phyloP scores from a whole-genome alignment of 805 yeast genomes.

The Hanseniaspora singularis region DNA sequence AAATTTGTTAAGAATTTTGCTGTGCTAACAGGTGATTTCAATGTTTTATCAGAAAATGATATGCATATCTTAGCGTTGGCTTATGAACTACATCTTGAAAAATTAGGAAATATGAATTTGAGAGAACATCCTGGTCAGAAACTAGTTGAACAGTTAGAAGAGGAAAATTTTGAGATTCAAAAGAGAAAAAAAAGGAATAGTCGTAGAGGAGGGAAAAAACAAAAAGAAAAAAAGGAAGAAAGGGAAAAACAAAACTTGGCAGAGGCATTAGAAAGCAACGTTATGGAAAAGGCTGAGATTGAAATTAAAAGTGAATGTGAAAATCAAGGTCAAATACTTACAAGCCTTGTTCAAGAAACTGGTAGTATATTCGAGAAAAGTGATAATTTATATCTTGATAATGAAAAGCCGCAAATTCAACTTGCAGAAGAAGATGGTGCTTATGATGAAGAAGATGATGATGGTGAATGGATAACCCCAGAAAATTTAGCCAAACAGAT shows the following conservation, averaged over 20 bases:
- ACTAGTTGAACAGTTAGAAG: constrained; percentile 22
- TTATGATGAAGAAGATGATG: constrained; percentile 47
- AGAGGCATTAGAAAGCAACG: constrained; percentile 16
- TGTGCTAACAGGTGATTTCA: constrained; percentile 77
- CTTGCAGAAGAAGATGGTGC: constrained; percentile 24
- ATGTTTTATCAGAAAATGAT: constrained; percentile 84
- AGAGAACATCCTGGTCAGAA: constrained; percentile 62
- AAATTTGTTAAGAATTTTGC: constrained; percentile 65
- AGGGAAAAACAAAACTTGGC: constrained; percentile 22
- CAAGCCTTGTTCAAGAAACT: too few relatives aligned
- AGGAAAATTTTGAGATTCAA: constrained; percentile 17
- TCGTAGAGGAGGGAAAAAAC: constrained; percentile 56
- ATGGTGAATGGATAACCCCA: constrained; percentile 90
- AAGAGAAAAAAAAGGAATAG: constrained; percentile 33
- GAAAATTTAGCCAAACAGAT: constrained; percentile 66
- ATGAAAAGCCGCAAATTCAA: too few relatives aligned
- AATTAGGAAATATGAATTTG: constrained; percentile 55
- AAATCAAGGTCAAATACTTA: too few relatives aligned
- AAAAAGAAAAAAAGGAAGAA: constrained; percentile 45
- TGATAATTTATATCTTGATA: too few relatives aligned
- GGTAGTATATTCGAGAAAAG: too few relatives aligned
- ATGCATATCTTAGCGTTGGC: constrained; percentile 83
- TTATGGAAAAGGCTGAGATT: constrained; percentile 17
- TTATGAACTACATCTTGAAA: constrained; percentile 70
- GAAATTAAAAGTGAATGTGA: constrained; percentile 27